Percentiles rank a stretch among this genome's conserved stretches.
These are phyloP conservation scores for Penicillium pancosmium DNA, from an alignment of 495 filamentous ascomycete species.

Conservation along the genomic window DNA sequence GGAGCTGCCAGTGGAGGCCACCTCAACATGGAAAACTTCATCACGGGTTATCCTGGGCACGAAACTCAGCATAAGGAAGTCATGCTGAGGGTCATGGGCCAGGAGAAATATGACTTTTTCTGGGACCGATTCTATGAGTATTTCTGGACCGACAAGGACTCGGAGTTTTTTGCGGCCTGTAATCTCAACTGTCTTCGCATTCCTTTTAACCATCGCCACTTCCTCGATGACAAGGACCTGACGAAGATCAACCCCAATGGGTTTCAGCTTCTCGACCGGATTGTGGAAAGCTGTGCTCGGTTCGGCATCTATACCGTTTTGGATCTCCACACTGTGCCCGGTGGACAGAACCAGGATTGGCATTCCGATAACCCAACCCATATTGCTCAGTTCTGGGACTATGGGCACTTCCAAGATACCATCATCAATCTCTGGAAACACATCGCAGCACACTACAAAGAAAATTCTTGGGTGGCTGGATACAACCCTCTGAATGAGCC, in stretches of 20 bases:
- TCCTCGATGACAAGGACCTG: constrained; percentile 66
- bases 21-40: constrained; percentile 67
- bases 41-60: constrained; percentile 65
- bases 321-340: constrained; percentile 65
- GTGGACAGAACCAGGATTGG: constrained; percentile 69
- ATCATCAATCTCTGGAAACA: constrained; percentile 62
- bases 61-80: constrained; percentile 59
- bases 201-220: constrained; percentile 67
- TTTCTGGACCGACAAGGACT: constrained; percentile 65
- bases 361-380: constrained; percentile 59
- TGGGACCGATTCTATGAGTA: constrained; percentile 59
- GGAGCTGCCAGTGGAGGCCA: constrained; percentile 49
- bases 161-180: constrained; percentile 59
- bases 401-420: constrained; percentile 63
- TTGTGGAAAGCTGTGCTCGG: constrained; percentile 56
- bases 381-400: constrained; percentile 65
- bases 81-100: constrained; percentile 57
- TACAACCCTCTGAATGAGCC: constrained; percentile 72
- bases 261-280: constrained; percentile 62
- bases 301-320: constrained; percentile 63
- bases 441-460: constrained; percentile 58
- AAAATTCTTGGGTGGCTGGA: constrained; percentile 60
- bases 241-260: constrained; percentile 57
- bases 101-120: constrained; percentile 50
- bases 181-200: constrained; percentile 66